phyloP scores from a whole-genome alignment of 2,329 filamentous ascomycete genomes.

The Cordyceps javanica region DNA sequence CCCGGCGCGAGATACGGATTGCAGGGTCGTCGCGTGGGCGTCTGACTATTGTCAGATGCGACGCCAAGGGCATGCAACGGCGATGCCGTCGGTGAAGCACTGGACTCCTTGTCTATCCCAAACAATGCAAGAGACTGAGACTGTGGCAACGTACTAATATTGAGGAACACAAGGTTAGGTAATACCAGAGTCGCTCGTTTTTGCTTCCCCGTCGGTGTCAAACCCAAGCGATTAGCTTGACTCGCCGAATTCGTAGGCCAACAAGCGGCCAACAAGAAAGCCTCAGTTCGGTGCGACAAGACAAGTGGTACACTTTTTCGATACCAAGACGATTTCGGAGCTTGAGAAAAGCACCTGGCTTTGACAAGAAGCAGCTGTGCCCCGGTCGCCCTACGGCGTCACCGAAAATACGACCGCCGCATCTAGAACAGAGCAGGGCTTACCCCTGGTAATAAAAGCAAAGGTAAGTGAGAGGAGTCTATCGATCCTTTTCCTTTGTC shows the following conservation, averaged over 20 bases:
- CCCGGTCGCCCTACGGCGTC: background rate
- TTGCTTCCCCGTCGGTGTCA: background rate
- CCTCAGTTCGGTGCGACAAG: background rate
- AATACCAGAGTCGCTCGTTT: background rate
- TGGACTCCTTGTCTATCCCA: background rate
- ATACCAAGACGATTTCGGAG: no score
- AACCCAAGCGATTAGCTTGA: background rate
- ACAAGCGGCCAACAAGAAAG: background rate
- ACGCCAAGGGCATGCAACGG: background rate
- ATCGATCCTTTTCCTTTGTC: background rate
- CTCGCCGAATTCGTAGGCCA: background rate
- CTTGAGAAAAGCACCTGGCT: background rate
- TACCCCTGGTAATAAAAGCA: background rate
- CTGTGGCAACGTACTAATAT: background rate
- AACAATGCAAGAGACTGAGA: background rate
- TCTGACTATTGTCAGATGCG: background rate
- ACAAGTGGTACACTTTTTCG: no score
- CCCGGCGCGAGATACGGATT: background rate
- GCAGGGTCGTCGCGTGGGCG: slow-evolving; percentile 1
- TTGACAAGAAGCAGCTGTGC: background rate
- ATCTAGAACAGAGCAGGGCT: background rate
- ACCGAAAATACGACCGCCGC: background rate
- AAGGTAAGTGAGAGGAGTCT: background rate
- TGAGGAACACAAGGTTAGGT: background rate
- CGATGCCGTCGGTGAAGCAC: background rate